Percentiles rank a stretch among this genome's conserved stretches.
Evolutionary conservation across 345 rosid species (phyloP).

Genomic region (Pistacia integerrima): DNA sequence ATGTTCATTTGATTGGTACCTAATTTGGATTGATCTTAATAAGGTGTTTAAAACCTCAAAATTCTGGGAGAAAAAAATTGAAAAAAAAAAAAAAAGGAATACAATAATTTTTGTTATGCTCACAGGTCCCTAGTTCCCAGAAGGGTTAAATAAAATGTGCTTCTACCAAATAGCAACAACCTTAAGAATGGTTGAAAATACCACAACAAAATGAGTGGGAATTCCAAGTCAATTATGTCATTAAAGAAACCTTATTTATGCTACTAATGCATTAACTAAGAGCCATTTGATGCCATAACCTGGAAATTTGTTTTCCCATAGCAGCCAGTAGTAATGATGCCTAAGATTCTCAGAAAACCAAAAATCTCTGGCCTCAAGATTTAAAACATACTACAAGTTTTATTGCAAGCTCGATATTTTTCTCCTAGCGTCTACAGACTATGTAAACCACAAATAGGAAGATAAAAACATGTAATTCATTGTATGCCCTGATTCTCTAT

Average conservation of each 20-base stretch:
- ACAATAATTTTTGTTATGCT: neutral
- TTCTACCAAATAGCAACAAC: neutral
- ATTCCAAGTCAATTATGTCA: neutral
- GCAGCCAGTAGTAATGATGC: neutral
- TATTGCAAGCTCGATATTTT: neutral
- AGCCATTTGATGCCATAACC: constrained; percentile 2
- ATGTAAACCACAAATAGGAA: neutral
- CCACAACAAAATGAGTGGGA: neutral
- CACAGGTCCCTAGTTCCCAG: neutral
- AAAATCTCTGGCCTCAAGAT: neutral
- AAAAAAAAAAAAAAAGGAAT: neutral
- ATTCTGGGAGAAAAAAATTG: neutral
- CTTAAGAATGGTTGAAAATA: neutral
- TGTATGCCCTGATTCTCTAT: neutral
- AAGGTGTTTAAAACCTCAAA: neutral
- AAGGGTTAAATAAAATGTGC: neutral
- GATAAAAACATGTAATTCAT: neutral
- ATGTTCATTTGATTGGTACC: neutral
- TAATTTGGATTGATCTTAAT: neutral
- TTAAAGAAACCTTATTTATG: neutral
- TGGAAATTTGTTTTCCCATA: neutral
- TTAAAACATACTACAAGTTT: neutral
- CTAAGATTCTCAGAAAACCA: neutral
- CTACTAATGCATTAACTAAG: neutral
- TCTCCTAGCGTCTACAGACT: neutral